Evolutionary conservation across 1,284 basidiomycete species (phyloP).

Genomic region (Fomitopsis betulina): DNA sequence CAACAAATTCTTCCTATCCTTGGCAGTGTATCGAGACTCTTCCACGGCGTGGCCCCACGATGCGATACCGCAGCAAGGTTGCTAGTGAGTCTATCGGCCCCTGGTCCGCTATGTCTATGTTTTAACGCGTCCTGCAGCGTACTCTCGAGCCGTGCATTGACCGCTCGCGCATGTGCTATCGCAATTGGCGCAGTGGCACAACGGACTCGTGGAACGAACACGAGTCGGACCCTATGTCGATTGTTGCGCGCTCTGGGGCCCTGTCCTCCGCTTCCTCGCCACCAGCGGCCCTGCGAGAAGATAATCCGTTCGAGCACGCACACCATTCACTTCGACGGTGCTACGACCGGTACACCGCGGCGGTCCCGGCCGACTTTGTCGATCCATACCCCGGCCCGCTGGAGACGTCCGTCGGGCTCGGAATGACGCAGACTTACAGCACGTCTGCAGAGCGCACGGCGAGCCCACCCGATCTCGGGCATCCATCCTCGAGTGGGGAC

Average conservation of each 20-base stretch:
- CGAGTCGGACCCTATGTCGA: constrained; percentile 21
- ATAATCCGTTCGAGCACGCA: constrained; percentile 22
- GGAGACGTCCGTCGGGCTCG: not conserved
- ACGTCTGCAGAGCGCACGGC: constrained; percentile 13
- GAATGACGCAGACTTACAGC: constrained; percentile 11
- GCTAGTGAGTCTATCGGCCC: constrained; percentile 38
- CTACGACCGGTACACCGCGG: constrained; percentile 21
- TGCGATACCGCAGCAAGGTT: constrained; percentile 57
- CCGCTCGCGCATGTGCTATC: constrained; percentile 18
- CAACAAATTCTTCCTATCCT: constrained; percentile 57
- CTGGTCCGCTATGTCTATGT: not conserved
- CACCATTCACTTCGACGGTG: constrained; percentile 21
- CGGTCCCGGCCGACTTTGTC: constrained; percentile 12
- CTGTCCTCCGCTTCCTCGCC: constrained; percentile 1
- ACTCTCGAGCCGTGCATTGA: constrained; percentile 21
- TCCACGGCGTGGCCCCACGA: constrained; percentile 48
- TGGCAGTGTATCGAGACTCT: constrained; percentile 55
- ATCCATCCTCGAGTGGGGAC: not conserved
- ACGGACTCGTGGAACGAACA: constrained; percentile 11
- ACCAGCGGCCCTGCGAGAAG: constrained; percentile 4
- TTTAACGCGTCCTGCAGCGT: constrained; percentile 12
- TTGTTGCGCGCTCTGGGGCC: constrained; percentile 20
- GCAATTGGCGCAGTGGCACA: constrained; percentile 20
- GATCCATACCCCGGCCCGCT: constrained; percentile 15
- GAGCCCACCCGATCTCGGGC: not conserved